Evolutionary conservation across 176 grass and related monocot species (phyloP).

Genomic region (Phoenix roebelenii): DNA sequence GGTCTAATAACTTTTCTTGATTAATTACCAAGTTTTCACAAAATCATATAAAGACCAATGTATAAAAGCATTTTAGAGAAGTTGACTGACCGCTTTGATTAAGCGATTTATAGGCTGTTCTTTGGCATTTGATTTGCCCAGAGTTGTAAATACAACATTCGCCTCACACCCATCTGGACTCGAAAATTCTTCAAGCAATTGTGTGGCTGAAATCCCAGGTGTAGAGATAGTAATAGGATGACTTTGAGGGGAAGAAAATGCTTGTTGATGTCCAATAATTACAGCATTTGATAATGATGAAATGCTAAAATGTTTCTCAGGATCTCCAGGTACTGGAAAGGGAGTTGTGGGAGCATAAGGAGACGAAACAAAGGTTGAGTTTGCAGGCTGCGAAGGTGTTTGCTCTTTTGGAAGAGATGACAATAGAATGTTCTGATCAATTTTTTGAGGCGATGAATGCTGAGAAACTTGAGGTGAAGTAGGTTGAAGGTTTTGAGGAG

Average conservation of each 20-base stretch:
- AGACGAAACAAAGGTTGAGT: slow-evolving; percentile 67
- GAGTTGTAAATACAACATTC: slow-evolving; percentile 38
- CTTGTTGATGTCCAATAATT: slow-evolving; percentile 44
- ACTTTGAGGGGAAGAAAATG: slow-evolving; percentile 34
- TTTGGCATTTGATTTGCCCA: slow-evolving; percentile 42
- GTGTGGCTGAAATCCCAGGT: slow-evolving; percentile 83
- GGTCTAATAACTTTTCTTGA: too few relatives aligned
- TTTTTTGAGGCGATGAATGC: slow-evolving; percentile 51
- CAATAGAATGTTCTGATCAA: slow-evolving; percentile 74
- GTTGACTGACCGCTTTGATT: slow-evolving; percentile 60
- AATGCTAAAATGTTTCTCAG: slow-evolving; percentile 52
- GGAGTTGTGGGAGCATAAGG: slow-evolving; percentile 63
- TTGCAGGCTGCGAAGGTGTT: slow-evolving; percentile 65
- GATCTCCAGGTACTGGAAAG: slow-evolving; percentile 71
- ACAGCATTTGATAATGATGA: slow-evolving; percentile 51
- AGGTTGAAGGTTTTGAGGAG: slow-evolving; percentile 34
- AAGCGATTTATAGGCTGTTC: slow-evolving; percentile 80
- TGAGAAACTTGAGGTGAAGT: slow-evolving; percentile 85
- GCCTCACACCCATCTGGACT: slow-evolving; percentile 57
- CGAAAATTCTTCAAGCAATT: slow-evolving; percentile 72
- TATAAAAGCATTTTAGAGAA: not conserved
- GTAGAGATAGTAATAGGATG: slow-evolving; percentile 74
- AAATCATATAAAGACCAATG: too few relatives aligned
- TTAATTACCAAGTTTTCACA: too few relatives aligned
- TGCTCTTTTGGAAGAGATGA: slow-evolving; percentile 70